Conservation (phyloP, 148 eudicot species). For the Cornus florida region DNA sequence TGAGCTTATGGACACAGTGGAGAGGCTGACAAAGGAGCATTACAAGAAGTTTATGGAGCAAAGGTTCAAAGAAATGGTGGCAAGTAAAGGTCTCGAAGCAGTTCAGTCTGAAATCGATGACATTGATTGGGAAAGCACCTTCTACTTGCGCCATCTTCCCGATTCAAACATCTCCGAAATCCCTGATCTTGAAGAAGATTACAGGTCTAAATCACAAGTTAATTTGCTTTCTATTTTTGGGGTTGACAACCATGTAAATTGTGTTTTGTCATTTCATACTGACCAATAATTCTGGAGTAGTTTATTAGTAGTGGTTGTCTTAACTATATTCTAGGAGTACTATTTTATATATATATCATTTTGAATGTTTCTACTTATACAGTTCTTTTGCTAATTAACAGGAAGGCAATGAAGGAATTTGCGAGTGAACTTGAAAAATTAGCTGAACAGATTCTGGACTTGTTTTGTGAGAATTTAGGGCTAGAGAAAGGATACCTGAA, state of each 20-base stretch:
- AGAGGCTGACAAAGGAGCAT: constrained; percentile 67
- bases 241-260: too few species aligned
- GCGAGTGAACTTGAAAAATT: constrained; percentile 64
- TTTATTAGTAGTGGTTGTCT: too few species aligned
- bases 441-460: constrained; percentile 67
- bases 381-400: constrained; percentile 16
- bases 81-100: constrained; percentile 59
- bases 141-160: constrained; percentile 72
- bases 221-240: too few species aligned
- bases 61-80: constrained; percentile 80
- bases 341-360: background rate
- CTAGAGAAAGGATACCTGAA: constrained; percentile 80
- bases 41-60: constrained; percentile 64
- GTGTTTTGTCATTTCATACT: too few species aligned
- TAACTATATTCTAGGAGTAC: too few species aligned
- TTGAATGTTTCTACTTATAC: background rate
- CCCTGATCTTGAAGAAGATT: constrained; percentile 66
- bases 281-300: background rate
- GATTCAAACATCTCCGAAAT: constrained; percentile 65
- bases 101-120: constrained; percentile 63
- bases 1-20: constrained; percentile 61
- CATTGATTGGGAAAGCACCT: constrained; percentile 92
- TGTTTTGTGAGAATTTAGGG: constrained; percentile 88
- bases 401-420: constrained; percentile 82
- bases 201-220: constrained; percentile 36